A percentile compares a stretch with the other conserved stretches of the same genome.
Evolutionary conservation across 2,329 filamentous ascomycete species (phyloP).

Genomic region (Teratosphaeria epicoccoides): DNA sequence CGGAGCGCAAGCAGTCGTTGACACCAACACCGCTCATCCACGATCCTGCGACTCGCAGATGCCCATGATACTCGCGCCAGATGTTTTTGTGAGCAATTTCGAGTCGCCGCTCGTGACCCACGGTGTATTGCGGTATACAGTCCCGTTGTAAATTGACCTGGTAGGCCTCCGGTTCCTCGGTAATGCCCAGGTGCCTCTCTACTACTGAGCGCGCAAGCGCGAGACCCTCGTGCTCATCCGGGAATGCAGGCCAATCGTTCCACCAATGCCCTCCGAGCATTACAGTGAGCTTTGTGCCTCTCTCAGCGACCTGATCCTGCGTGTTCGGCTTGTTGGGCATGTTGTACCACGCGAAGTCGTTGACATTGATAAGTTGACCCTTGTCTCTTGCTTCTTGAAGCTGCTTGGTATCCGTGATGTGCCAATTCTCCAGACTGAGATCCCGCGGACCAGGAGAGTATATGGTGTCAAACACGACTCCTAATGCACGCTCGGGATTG

Average conservation of each 20-base stretch:
- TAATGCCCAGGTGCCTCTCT: constrained; percentile 63
- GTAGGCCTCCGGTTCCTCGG: constrained; percentile 49
- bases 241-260: constrained; percentile 54
- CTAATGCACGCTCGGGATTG: constrained; percentile 75
- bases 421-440: constrained; percentile 16
- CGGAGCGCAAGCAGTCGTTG: constrained; percentile 44
- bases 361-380: constrained; percentile 21
- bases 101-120: constrained; percentile 63
- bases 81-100: constrained; percentile 46
- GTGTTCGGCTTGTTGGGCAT: constrained; percentile 20
- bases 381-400: constrained; percentile 15
- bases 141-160: constrained; percentile 52
- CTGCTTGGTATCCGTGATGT: constrained; percentile 12
- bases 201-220: constrained; percentile 61
- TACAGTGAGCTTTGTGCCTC: constrained; percentile 73
- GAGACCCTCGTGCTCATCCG: constrained; percentile 55
- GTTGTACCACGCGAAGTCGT: constrained; percentile 26
- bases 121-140: constrained; percentile 83
- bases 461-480: constrained; percentile 84
- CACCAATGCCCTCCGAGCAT: constrained; percentile 94
- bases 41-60: constrained; percentile 50
- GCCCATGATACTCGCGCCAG: constrained; percentile 46
- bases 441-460: constrained; percentile 22
- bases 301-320: constrained; percentile 34
- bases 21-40: constrained; percentile 40